Evolutionary conservation across 1,139 yeast genomes (phyloP).

Genomic region (Torulaspora pretoriensis): DNA sequence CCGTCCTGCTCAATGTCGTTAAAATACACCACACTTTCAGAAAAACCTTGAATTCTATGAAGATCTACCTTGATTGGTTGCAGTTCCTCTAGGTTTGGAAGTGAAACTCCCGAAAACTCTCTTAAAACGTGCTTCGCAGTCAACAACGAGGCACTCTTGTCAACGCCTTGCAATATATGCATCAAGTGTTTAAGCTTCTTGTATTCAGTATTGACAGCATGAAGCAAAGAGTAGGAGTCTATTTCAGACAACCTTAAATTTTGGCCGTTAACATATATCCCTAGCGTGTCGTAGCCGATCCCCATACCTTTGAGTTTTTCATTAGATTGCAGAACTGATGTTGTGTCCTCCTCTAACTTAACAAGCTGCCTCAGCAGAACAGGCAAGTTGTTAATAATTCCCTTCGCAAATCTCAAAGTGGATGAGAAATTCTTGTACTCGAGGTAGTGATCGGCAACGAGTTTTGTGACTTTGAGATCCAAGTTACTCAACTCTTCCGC

Average conservation of each 20-base stretch:
- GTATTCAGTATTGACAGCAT: slow-evolving; percentile 23
- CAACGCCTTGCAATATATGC: slow-evolving; percentile 9
- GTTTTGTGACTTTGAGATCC: slow-evolving; percentile 47
- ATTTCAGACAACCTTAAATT: slow-evolving; percentile 34
- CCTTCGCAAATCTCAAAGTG: slow-evolving; percentile 39
- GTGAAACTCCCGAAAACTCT: slow-evolving; percentile 23
- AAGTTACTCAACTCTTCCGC: slow-evolving; percentile 39
- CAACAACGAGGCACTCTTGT: slow-evolving; percentile 3
- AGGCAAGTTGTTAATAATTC: slow-evolving; percentile 50
- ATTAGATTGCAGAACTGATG: slow-evolving; percentile 14
- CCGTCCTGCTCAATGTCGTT: slow-evolving; percentile 70
- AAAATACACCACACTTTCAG: slow-evolving; percentile 55
- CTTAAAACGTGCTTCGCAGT: slow-evolving; percentile 18
- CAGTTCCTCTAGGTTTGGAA: slow-evolving; percentile 21
- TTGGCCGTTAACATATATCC: slow-evolving; percentile 62
- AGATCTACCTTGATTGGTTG: slow-evolving; percentile 36
- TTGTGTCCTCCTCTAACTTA: slow-evolving; percentile 13
- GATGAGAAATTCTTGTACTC: slow-evolving; percentile 29
- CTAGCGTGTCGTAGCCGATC: slow-evolving; percentile 37
- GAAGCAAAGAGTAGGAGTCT: slow-evolving; percentile 22
- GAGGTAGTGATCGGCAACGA: slow-evolving; percentile 38
- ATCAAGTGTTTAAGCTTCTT: slow-evolving; percentile 13
- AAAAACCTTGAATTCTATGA: slow-evolving; percentile 31
- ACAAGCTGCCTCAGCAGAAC: slow-evolving; percentile 38
- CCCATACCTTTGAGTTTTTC: slow-evolving; percentile 21